Base-by-base conservation (phyloP, 1,284 basidiomycete species). In the Apiotrichum gamsii region DNA sequence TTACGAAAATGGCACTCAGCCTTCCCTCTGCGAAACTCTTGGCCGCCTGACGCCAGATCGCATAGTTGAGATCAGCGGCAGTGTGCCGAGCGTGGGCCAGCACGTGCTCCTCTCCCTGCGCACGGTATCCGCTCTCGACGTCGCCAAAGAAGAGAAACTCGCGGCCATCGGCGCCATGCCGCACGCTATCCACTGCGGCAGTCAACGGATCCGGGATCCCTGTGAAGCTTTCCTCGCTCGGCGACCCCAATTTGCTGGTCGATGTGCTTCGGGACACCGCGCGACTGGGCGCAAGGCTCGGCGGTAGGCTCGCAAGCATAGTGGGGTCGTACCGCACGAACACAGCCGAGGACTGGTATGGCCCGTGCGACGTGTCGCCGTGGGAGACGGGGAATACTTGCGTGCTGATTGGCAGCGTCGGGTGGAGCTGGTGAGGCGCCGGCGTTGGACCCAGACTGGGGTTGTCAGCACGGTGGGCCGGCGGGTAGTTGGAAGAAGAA, bases 131-230 rank as follows among this genome's bases (percentile, higher is more conserved):
- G 24, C 55, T 56, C 46, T 70, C 69, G 15, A 72, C 40, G 52
- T 73, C 71, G 8, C 71, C 71, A 41, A 69, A 72, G 54, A 73
- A 73, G 10, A 73, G 46, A 36, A 73, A 64, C 46, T 72, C 66
- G n/a, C 52, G 39, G 6, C 54, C 49, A 5, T 21, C 28, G 19
- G 20, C 29, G 31, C 13, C 6, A 6, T 6, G 15, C 14, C 31
- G 31, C 8, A 8, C 16, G 31, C 31, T n/a, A 15, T 6, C 6
- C 31, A n/a, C 6, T 32, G 31, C 31, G 14, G 31, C 13, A 6
- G 31, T 32, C 25, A 28, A 28, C 6, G 8, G 25, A 11, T 28
- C 25, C 6, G 25, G 6, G 25, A 28, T 11, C 6, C 25, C 25
- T 6, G 8, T 28, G 25, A 28, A 28, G 25, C 25, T 28, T 11